Evolutionary conservation across 1,139 yeast genomes (phyloP), one percentile per base, ranked within the genome.

Genomic region (Zygoascus sp.): DNA sequence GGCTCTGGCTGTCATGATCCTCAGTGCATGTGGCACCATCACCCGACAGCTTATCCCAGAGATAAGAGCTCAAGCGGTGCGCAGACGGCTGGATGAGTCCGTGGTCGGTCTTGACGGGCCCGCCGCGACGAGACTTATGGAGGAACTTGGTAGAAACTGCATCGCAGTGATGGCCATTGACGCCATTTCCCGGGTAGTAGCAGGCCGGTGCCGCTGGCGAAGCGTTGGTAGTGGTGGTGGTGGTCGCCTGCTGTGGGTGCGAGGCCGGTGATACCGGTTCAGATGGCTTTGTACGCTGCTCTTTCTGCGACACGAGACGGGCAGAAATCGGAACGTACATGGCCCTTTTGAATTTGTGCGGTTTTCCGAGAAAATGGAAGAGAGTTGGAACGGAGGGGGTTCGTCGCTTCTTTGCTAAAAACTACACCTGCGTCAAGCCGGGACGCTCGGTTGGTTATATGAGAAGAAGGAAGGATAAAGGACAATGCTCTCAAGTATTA

Each of bases 71-170:
- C 19, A 32, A 13, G 20, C 28, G 43, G 21, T 30, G 34, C 7
- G 25, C 13, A 13, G 23, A 27, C 5, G 43, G 35, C 30, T 32
- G 27, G 8, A 40, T 3, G 10, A 13, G n/a, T 30, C 16, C 22
- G 10, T 21, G 37, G 20, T 30, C 30, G 10, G 25, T 11, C 28
- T 30, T 40, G 16, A 32, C 37, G 32, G 43, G 43, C 19, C 16
- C 23, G 13, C 43, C 43, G 5, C 43, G 22, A 3, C 37, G 35
- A 32, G 43, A 40, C 20, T 40, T 40, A 20, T 32, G 43, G 15
- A 40, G 35, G 17, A 20, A 40, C 19, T 22, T 19, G 20, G 43
- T 40, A 3, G 43, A 40, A n/a, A 30, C 35, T 11, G 27, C 11
- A 7, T 40, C 43, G 13, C 23, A 27, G 5, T 11, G 32, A 4